Percentiles rank a stretch among this genome's conserved stretches.
These are phyloP conservation scores for Sugiyamaella pinicola DNA, from an alignment of 1,139 yeast genomes.

Conservation along the genomic window DNA sequence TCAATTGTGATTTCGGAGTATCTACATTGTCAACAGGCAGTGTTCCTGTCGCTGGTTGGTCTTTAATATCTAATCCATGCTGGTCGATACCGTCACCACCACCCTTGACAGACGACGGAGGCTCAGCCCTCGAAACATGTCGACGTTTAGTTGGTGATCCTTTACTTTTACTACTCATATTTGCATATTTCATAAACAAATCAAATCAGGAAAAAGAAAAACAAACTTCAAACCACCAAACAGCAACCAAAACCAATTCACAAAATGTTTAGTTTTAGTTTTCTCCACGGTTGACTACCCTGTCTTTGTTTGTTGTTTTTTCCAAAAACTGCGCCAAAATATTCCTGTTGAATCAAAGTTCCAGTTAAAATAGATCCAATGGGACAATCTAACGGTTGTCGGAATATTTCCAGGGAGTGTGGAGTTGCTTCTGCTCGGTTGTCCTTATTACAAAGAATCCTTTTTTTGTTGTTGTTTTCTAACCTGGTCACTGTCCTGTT, in stretches of 20 bases:
- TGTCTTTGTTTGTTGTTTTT: background rate
- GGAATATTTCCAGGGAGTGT: too few species aligned
- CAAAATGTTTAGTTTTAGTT: background rate
- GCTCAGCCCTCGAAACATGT: slow-evolving; percentile 21
- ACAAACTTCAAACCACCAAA: background rate
- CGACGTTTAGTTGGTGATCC: slow-evolving; percentile 23
- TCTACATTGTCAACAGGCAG: background rate
- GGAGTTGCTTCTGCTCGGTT: too few species aligned
- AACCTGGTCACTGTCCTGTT: too few species aligned
- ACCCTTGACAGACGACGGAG: background rate
- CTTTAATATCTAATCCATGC: too few species aligned
- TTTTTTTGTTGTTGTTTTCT: too few species aligned
- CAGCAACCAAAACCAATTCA: background rate
- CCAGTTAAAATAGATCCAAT: too few species aligned
- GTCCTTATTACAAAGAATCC: too few species aligned
- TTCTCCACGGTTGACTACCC: background rate
- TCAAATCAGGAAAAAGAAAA: background rate
- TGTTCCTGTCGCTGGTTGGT: too few species aligned
- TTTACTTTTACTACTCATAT: slow-evolving; percentile 19
- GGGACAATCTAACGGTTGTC: too few species aligned
- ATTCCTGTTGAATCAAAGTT: too few species aligned
- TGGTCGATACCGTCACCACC: background rate
- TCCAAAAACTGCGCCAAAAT: background rate
- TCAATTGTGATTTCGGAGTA: slow-evolving; percentile 6
- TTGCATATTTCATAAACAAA: slow-evolving; percentile 13